Conservation (phyloP, 352 stramenopile species). For the Phytophthora vignae region DNA sequence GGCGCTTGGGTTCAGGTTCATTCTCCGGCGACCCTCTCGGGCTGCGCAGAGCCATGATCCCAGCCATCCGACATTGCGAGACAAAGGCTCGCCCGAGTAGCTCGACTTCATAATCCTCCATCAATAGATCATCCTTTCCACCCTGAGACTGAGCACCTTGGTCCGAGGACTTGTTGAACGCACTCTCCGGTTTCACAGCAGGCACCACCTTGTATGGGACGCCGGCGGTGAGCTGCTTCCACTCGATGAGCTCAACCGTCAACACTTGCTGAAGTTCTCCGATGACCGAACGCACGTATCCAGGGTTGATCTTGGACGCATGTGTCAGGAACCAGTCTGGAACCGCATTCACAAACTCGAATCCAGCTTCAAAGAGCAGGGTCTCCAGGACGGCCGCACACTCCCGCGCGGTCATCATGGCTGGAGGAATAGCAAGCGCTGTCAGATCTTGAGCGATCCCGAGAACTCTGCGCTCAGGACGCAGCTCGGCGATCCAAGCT, state of each 20-base stretch:
- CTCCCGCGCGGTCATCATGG: no score
- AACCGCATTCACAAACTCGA: no score
- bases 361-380: no score
- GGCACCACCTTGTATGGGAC: no score
- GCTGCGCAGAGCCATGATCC: background rate
- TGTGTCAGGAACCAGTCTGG: no score
- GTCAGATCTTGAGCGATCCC: background rate
- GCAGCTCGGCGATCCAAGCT: background rate
- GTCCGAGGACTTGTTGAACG: background rate
- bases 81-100: background rate
- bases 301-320: no score
- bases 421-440: no score
- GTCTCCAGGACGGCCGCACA: no score
- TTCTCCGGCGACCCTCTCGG: background rate
- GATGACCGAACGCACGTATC: no score
- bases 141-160: constrained; percentile 1
- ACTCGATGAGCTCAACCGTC: no score
- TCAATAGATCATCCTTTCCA: background rate
- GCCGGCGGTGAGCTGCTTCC: no score
- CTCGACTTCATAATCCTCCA: background rate
- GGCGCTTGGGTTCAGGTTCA: constrained; percentile 1
- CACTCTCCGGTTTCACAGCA: background rate
- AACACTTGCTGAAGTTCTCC: no score
- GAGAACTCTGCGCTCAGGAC: background rate
- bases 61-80: background rate